Evolutionary conservation across 345 rosid genomes (phyloP).

Genomic region (Laguncularia racemosa): DNA sequence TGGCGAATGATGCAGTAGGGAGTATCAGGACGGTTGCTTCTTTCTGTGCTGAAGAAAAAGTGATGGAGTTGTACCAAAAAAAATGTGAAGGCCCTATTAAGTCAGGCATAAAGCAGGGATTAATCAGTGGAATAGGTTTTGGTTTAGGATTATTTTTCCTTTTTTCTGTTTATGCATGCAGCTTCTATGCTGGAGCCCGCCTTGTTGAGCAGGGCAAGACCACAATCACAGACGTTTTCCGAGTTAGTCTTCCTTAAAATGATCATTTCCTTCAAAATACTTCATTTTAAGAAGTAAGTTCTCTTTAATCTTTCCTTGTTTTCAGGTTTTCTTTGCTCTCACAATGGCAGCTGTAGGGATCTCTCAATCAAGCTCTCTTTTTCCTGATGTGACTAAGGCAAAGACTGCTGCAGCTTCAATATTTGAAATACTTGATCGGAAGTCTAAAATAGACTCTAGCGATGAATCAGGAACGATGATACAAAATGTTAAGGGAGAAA

Average conservation of each 20-base stretch:
- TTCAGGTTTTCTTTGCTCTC: conserved; percentile 66
- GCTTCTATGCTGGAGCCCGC: conserved; percentile 69
- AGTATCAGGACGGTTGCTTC: conserved; percentile 81
- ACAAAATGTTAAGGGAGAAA: conserved; percentile 47
- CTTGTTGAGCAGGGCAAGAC: conserved; percentile 43
- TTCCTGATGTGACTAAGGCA: conserved; percentile 47
- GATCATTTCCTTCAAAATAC: too few relatives aligned
- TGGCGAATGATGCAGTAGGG: conserved; percentile 84
- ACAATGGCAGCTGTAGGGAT: conserved; percentile 45
- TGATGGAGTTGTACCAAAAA: conserved; percentile 48
- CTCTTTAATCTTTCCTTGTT: too few relatives aligned
- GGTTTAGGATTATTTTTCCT: conserved; percentile 50
- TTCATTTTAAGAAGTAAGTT: too few relatives aligned
- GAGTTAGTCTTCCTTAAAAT: conserved; percentile 17
- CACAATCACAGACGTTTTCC: conserved; percentile 55
- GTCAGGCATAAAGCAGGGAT: conserved; percentile 58
- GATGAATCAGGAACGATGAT: conserved; percentile 43
- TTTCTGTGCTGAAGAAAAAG: conserved; percentile 73
- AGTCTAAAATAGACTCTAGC: conserved; percentile 52
- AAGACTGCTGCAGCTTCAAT: conserved; percentile 57
- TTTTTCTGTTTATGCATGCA: conserved; percentile 38
- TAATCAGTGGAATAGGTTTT: conserved; percentile 57
- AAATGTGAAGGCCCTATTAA: conserved; percentile 64
- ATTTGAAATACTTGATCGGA: conserved; percentile 50
- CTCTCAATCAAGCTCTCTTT: conserved; percentile 52